Evolutionary conservation across 2,329 filamentous ascomycete species (phyloP).

Genomic region (Podosphaera aphanis): DNA sequence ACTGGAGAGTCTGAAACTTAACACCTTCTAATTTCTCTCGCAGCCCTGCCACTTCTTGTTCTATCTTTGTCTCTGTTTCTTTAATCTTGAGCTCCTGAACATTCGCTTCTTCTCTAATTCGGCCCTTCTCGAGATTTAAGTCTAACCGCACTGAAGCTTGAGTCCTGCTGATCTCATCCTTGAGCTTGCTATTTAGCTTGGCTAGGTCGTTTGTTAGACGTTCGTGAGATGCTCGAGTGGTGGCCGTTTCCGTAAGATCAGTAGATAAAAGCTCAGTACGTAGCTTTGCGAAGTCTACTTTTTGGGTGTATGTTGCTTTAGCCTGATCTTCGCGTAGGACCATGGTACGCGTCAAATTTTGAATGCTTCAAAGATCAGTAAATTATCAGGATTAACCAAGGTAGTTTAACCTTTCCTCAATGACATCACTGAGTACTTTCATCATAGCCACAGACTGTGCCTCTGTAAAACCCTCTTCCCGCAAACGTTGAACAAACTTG

Average conservation of each 20-base stretch:
- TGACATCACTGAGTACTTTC: constrained; percentile 87
- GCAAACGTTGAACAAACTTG: constrained; percentile 80
- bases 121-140: constrained; percentile 85
- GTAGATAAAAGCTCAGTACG: constrained; percentile 81
- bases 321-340: constrained; percentile 83
- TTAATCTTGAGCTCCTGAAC: constrained; percentile 95
- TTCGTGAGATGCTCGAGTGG: constrained; percentile 77
- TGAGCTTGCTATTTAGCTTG: constrained; percentile 68
- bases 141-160: constrained; percentile 83
- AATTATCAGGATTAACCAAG: background rate
- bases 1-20: constrained; percentile 94
- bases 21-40: constrained; percentile 86
- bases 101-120: constrained; percentile 88
- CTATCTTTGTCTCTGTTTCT: constrained; percentile 94
- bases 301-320: constrained; percentile 59
- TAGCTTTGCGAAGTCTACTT: constrained; percentile 94
- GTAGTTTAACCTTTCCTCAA: constrained; percentile 54
- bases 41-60: constrained; percentile 82
- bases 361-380: constrained; percentile 37
- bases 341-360: constrained; percentile 94
- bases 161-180: constrained; percentile 84
- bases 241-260: constrained; percentile 72
- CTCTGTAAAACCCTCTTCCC: constrained; percentile 83
- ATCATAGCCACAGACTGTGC: constrained; percentile 96
- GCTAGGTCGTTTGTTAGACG: constrained; percentile 82